Base-by-base conservation (phyloP, 2,329 filamentous ascomycete genomes). In the Pseudogymnoascus sp. region DNA sequence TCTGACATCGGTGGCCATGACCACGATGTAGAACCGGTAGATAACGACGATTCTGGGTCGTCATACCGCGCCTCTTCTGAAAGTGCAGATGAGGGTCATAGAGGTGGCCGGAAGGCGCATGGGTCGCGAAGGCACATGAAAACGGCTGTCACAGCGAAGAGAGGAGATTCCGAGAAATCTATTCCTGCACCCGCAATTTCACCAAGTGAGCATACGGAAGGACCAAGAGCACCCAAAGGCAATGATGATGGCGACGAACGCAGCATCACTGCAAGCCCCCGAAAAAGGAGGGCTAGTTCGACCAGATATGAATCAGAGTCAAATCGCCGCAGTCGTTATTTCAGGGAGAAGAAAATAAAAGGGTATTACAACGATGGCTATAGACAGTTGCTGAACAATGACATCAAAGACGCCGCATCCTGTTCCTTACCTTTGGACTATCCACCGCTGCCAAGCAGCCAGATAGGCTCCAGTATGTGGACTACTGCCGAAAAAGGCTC, bases 381-480 rank as follows among this genome's bases (percentile, higher is more conserved):
- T 68, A 75, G 77, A 16, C 68, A 78, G 13, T 67, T 85, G 1
- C 74, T 85, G 31, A 87, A 90, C 67, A 75, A 77, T 21, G 82
- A 85, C 28, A 85, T 88, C 62, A 73, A 79, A n/a, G 82, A 86
- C 68, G 81, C 79, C 11, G 77, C 78, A 4, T 65, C 57, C 8
- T 66, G 62, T 61, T 63, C 64, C 16, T 73, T 75, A 62, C 70
- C 71, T 51, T 67, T 67, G 13, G 70, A 71, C 2, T 65, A 75
- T n/a, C 54, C 62, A 21, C 67, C 69, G 14, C 71, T 81, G 64
- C 65, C 73, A 60, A 61, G 77, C 37, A 81, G 82, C 1, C 89
- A 92, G 70, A 77, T 92, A 61, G 92, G 92, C 21, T 79, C 85
- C 25, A 85, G 87, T 0, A 69, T 76, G 10, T 98, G 93, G 93